phyloP scores from a whole-genome alignment of 208 protist genomes.

The Leishmania turanica region DNA sequence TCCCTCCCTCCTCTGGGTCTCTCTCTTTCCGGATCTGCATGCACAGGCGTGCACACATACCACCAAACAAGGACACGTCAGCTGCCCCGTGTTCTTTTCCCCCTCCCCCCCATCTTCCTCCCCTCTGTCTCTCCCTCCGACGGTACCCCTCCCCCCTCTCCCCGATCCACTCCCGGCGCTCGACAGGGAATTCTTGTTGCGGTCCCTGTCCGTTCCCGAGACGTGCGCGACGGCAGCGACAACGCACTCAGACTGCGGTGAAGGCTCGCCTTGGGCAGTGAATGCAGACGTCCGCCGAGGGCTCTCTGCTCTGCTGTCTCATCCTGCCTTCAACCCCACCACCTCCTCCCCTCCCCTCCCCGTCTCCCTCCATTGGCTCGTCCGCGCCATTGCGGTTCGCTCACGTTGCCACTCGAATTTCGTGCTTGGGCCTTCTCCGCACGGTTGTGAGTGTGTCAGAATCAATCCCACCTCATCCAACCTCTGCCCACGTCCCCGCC shows the following conservation, averaged over 20 bases:
- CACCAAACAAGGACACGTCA: too few relatives aligned
- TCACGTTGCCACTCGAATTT: too few relatives aligned
- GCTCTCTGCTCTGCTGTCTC: background rate
- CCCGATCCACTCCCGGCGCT: background rate
- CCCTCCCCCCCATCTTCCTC: background rate
- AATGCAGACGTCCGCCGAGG: background rate
- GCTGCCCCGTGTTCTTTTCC: background rate
- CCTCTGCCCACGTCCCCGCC: too few relatives aligned
- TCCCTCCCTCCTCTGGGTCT: too few relatives aligned
- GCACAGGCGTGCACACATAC: background rate
- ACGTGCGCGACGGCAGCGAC: background rate
- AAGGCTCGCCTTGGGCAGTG: background rate
- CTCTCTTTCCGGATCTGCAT: background rate
- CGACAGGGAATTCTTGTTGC: background rate
- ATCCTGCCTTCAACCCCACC: background rate
- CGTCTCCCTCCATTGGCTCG: too few relatives aligned
- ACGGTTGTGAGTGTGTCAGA: too few relatives aligned
- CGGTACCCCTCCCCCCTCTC: background rate
- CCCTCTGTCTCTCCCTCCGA: background rate
- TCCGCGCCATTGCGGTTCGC: too few relatives aligned
- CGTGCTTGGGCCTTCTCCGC: too few relatives aligned
- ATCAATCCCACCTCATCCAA: too few relatives aligned
- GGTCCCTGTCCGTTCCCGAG: background rate
- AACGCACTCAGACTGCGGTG: background rate
- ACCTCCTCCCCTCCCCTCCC: background rate